phyloP scores from a whole-genome alignment of 2,329 filamentous ascomycete species.

The Aspergillus hiratsukae region DNA sequence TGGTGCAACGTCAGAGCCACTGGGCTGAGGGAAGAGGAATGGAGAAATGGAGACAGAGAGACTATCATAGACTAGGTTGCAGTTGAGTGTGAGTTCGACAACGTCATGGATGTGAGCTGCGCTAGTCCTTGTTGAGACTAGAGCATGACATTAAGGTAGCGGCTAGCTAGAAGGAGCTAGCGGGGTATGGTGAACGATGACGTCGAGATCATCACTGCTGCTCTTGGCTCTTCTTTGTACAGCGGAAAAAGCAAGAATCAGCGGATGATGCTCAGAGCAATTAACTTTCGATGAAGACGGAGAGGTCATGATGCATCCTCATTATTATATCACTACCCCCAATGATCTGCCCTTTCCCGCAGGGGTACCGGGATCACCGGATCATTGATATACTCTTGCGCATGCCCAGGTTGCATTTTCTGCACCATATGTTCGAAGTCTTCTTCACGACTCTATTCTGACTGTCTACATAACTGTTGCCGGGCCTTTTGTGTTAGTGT shows the following conservation, averaged over 20 bases:
- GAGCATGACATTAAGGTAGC: constrained; percentile 4
- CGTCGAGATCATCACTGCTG: constrained; percentile 24
- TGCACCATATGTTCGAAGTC: not conserved
- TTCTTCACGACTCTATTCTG: not conserved
- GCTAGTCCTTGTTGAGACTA: constrained; percentile 16
- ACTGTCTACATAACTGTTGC: not conserved
- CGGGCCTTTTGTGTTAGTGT: not conserved
- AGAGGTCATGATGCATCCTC: constrained; percentile 15
- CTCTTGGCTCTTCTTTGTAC: not conserved
- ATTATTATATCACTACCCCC: constrained; percentile 25
- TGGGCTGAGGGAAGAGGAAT: not conserved
- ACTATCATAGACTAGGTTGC: not conserved
- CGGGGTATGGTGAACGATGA: constrained; percentile 26
- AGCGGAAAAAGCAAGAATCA: not conserved
- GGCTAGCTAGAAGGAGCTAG: constrained; percentile 22
- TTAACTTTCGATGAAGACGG: not conserved
- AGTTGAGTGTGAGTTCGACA: constrained; percentile 12
- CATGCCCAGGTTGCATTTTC: constrained; percentile 5
- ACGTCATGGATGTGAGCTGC: constrained; percentile 28
- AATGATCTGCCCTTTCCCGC: not conserved
- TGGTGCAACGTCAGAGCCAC: constrained; percentile 26
- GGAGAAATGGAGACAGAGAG: not conserved
- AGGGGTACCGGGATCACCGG: constrained; percentile 19
- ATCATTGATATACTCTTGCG: constrained; percentile 17
- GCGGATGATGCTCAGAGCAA: not conserved